Conservation (phyloP, 176 grass and related monocot species). For the Oryza longistaminata region DNA sequence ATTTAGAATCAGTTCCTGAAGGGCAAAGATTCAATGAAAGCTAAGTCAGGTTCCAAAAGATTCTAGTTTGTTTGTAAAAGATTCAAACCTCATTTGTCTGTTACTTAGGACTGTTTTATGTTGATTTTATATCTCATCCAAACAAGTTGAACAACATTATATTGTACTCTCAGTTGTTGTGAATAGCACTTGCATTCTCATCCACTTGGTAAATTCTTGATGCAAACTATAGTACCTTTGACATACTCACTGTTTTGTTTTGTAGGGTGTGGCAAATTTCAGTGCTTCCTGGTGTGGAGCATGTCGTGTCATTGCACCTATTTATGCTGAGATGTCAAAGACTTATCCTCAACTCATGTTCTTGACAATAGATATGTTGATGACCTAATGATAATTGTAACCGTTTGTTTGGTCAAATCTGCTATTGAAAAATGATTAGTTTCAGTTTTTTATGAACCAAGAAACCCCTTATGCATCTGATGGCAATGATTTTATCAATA, state of each 20-base stretch:
- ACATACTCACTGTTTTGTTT: slow-evolving; percentile 9
- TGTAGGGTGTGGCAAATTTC: slow-evolving; percentile 76
- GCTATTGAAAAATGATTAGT: background rate
- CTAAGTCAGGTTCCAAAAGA: no score
- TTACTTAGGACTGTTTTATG: background rate
- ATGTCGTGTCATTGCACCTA: slow-evolving; percentile 68
- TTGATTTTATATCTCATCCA: no score
- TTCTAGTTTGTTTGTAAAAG: background rate
- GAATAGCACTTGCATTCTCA: no score
- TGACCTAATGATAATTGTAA: slow-evolving; percentile 61
- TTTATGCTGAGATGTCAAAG: slow-evolving; percentile 75
- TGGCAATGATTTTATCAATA: background rate
- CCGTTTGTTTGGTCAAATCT: background rate
- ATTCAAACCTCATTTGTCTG: background rate
- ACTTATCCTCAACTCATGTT: slow-evolving; percentile 83
- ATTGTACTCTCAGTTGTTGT: no score
- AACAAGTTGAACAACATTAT: no score
- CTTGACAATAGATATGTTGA: slow-evolving; percentile 69
- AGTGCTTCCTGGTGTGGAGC: slow-evolving; percentile 82
- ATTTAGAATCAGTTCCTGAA: background rate
- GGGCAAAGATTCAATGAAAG: no score
- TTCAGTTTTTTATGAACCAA: background rate
- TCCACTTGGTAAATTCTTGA: background rate
- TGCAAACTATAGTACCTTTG: background rate
- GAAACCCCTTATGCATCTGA: background rate